Conservation (phyloP, 2,329 filamentous ascomycete genomes). For the Chaetomiaceae sp. region DNA sequence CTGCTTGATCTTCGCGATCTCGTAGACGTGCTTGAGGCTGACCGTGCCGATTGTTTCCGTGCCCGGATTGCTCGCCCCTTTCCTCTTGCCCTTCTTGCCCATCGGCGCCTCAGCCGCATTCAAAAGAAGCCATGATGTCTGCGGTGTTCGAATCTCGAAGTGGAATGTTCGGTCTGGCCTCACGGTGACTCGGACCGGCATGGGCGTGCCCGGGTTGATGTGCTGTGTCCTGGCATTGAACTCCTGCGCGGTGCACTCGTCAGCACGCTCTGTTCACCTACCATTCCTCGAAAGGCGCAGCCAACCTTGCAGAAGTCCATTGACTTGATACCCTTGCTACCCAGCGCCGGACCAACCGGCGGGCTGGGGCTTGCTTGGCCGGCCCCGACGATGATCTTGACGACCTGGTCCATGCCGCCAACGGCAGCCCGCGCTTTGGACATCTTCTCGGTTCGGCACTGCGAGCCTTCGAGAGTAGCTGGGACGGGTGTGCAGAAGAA, state of each 20-base stretch:
- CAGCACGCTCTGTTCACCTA: background rate
- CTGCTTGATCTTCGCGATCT: constrained; percentile 96
- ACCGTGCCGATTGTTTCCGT: constrained; percentile 76
- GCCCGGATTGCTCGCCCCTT: constrained; percentile 70
- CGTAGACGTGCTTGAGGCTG: constrained; percentile 91
- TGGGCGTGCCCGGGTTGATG: constrained; percentile 74
- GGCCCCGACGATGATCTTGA: constrained; percentile 96
- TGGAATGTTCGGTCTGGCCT: constrained; percentile 87
- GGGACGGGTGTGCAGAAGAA: background rate
- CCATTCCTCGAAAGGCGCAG: background rate
- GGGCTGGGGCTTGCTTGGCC: constrained; percentile 92
- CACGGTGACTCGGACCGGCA: constrained; percentile 85
- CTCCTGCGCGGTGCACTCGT: constrained; percentile 54
- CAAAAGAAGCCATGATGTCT: constrained; percentile 85
- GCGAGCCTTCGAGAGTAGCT: constrained; percentile 10
- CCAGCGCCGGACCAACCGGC: constrained; percentile 90
- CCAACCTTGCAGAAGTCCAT: constrained; percentile 98
- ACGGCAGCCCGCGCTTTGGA: constrained; percentile 42
- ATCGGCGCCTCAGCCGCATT: constrained; percentile 70
- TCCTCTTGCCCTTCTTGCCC: constrained; percentile 68
- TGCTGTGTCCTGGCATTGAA: constrained; percentile 93
- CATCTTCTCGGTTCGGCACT: constrained; percentile 33
- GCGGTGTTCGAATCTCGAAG: constrained; percentile 89
- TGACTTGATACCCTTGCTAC: constrained; percentile 95
- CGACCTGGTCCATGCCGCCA: constrained; percentile 60